A percentile compares a stretch with the other conserved stretches of the same genome.
These are phyloP conservation scores for Daucus carota DNA, from an alignment of 129 eudicot species.

Conservation along the genomic window DH1_v3.0 NC_030388.2:26456501-26457000, in stretches of 20 bases:
- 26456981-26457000: conserved; percentile 96
- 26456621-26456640: neutral
- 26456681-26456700: neutral
- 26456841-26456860: neutral
- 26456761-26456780: neutral
- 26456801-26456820: neutral
- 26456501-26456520: neutral
- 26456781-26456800: neutral
- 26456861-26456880: conserved; percentile 2
- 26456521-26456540: neutral
- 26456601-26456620: neutral
- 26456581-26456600: neutral
- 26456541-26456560: neutral
- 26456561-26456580: neutral
- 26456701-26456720: neutral
- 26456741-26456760: neutral
- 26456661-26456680: neutral
- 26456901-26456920: conserved; percentile 80
- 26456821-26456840: neutral
- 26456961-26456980: conserved; percentile 88
- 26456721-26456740: neutral
- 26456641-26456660: neutral
- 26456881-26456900: conserved; percentile 53
- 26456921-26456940: conserved; percentile 83
- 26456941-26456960: conserved; percentile 96